A percentile compares a stretch with the other conserved stretches of the same genome.
Evolutionary conservation across 208 protist genomes (phyloP).

Genomic region (Polymyxa betae): DNA sequence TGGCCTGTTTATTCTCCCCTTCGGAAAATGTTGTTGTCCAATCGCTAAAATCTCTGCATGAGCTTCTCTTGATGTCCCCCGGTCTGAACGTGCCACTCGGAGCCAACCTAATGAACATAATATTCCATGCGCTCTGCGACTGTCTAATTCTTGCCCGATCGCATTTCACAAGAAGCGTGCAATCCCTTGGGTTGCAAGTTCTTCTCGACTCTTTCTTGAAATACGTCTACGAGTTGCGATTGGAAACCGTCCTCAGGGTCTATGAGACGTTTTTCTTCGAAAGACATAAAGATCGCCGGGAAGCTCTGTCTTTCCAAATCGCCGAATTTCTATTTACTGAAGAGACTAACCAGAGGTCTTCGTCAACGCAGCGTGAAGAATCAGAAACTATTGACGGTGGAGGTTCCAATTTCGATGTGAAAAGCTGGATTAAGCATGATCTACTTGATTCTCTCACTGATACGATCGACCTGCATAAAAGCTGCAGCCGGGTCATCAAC

Average conservation of each 20-base stretch:
- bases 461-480: conserved; percentile 33
- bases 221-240: conserved; percentile 8
- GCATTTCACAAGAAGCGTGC: neutral
- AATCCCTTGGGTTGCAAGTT: neutral
- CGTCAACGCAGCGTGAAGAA: neutral
- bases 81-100: conserved; percentile 39
- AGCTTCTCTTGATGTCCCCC: neutral
- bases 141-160: neutral
- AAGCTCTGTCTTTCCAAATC: conserved; percentile 15
- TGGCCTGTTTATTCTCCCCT: conserved; percentile 10
- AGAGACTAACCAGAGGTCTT: neutral
- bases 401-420: neutral
- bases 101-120: neutral
- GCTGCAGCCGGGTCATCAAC: neutral
- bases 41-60: conserved; percentile 27
- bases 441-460: neutral
- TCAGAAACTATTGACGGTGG: neutral
- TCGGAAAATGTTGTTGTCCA: conserved; percentile 38
- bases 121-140: conserved; percentile 46
- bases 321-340: conserved; percentile 27
- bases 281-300: conserved; percentile 23
- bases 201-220: neutral
- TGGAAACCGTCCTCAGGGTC: conserved; percentile 33
- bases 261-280: conserved; percentile 53
- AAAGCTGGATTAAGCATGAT: neutral